Percentiles rank a stretch among this genome's conserved stretches.
These are phyloP conservation scores for Penicillium psychrosexuale DNA, from an alignment of 2,329 filamentous ascomycete genomes.

Conservation along the genomic window DNA sequence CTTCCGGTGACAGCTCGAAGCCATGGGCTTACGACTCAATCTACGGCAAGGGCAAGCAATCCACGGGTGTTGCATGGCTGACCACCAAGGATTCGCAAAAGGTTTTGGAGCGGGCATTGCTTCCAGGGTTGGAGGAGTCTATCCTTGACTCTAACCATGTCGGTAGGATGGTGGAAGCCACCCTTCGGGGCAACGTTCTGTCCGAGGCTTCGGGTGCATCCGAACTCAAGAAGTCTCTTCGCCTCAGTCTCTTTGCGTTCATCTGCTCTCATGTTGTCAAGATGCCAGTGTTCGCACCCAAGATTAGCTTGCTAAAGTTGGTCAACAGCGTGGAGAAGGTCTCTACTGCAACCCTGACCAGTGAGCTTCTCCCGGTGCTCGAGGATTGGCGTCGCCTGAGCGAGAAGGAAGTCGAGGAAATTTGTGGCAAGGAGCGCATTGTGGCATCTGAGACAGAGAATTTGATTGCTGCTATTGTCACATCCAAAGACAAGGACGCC, in stretches of 20 bases:
- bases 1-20: constrained; percentile 37
- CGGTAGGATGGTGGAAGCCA: constrained; percentile 58
- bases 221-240: constrained; percentile 60
- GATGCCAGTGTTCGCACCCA: constrained; percentile 67
- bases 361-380: constrained; percentile 72
- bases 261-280: constrained; percentile 68
- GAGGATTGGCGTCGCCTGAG: constrained; percentile 63
- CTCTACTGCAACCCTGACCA: constrained; percentile 68
- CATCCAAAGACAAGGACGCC: constrained; percentile 58
- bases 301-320: constrained; percentile 67
- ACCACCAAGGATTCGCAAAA: constrained; percentile 56
- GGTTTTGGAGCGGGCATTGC: constrained; percentile 63
- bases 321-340: constrained; percentile 70
- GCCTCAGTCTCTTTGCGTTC: constrained; percentile 66
- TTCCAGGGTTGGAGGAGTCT: constrained; percentile 79
- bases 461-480: constrained; percentile 53
- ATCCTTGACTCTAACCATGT: constrained; percentile 74
- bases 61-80: constrained; percentile 55
- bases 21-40: constrained; percentile 62
- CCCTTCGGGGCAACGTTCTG: constrained; percentile 52
- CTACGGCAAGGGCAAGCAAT: constrained; percentile 58
- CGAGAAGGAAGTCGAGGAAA: constrained; percentile 50
- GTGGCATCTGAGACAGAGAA: constrained; percentile 50
- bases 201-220: constrained; percentile 42
- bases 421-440: constrained; percentile 52